Percentiles rank a stretch among this genome's conserved stretches.
These are phyloP conservation scores for Blattamonas nauphoetae DNA, from an alignment of 78 protist species.

Conservation along the genomic window DNA sequence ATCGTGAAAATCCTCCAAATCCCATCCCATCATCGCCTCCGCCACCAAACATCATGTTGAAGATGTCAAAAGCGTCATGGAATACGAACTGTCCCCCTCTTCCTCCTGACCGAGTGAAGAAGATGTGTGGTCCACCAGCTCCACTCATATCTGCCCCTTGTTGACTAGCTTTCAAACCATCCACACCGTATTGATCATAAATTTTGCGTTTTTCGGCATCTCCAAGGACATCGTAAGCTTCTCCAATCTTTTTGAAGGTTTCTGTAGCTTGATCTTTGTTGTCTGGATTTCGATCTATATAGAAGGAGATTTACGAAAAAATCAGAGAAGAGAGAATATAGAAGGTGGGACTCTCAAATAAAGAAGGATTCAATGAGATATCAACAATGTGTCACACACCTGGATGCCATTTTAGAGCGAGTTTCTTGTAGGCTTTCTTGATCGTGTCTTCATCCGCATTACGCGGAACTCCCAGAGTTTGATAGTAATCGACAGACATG, in stretches of 20 bases:
- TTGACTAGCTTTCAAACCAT: conserved; percentile 72
- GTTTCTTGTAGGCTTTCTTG: too few species aligned
- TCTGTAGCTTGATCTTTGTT: not conserved
- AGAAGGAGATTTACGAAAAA: too few species aligned
- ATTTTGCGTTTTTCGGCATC: conserved; percentile 65
- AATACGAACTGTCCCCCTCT: not conserved
- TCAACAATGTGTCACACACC: too few species aligned
- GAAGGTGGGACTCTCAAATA: too few species aligned
- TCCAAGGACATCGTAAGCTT: conserved; percentile 75
- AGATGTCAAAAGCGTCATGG: not conserved
- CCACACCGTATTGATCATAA: conserved; percentile 82
- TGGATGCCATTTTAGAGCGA: too few species aligned
- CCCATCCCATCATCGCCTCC: not conserved
- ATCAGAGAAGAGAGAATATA: too few species aligned
- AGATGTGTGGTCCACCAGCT: not conserved
- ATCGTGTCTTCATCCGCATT: too few species aligned
- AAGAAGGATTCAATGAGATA: too few species aligned
- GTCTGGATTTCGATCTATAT: not conserved
- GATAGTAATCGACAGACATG: too few species aligned
- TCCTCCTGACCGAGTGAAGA: not conserved
- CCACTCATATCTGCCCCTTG: too few species aligned
- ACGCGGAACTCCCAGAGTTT: too few species aligned
- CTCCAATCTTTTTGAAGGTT: conserved; percentile 71
- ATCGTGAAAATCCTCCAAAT: not conserved
- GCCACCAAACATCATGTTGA: not conserved